Conservation (phyloP, 164 flowering plant genomes). For the Stephania yunnanensis region DNA sequence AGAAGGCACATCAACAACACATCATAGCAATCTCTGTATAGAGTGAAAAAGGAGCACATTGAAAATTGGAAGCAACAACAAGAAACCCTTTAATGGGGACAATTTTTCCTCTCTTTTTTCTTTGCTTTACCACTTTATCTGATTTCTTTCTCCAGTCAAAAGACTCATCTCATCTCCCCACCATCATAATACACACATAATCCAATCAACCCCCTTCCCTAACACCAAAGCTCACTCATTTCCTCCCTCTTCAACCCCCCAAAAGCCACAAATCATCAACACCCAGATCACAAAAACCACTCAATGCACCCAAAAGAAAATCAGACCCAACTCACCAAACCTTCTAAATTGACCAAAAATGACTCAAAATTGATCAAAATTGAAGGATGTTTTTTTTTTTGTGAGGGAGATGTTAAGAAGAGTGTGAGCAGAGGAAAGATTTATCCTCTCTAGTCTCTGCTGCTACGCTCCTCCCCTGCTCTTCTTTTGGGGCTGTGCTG, state of each 20-base stretch:
- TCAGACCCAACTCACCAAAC: conserved; percentile 5
- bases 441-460: conserved; percentile 5
- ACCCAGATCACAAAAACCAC: conserved; percentile 24
- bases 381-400: background rate
- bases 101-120: conserved; percentile 23
- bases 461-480: conserved; percentile 14
- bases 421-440: conserved; percentile 5
- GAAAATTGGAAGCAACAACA: conserved; percentile 20
- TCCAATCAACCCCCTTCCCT: conserved; percentile 27
- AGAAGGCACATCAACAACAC: conserved; percentile 15
- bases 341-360: background rate
- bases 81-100: conserved; percentile 33
- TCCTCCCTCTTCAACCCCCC: conserved; percentile 30
- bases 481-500: conserved; percentile 4
- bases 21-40: conserved; percentile 7
- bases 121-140: conserved; percentile 22
- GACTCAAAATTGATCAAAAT: background rate
- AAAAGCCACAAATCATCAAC: conserved; percentile 49
- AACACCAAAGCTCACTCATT: conserved; percentile 27
- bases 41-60: conserved; percentile 19
- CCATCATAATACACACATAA: conserved; percentile 33
- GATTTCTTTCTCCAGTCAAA: conserved; percentile 40
- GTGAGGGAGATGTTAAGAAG: background rate
- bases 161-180: conserved; percentile 25
- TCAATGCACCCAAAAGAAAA: background rate